Evolutionary conservation across 2,329 filamentous ascomycete genomes (phyloP), one percentile per base, ranked within the genome.

Genomic region (Monosporascus sp.): DNA sequence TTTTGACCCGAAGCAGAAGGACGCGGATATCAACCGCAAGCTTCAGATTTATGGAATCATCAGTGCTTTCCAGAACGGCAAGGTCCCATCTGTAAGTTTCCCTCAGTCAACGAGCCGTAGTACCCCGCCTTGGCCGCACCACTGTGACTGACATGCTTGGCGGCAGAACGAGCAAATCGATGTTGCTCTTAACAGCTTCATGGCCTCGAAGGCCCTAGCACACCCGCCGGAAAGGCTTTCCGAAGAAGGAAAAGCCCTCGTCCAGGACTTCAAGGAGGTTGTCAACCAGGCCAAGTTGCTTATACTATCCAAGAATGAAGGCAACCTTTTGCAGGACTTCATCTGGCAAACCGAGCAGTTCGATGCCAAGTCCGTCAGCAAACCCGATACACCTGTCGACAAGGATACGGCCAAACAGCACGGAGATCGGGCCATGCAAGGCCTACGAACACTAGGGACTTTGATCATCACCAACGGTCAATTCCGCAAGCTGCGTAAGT

Each of bases 391-490:
- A 1, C 87, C 91, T 0, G 63, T 96, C 48, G 81, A 84, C 67
- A 95, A 91, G 76, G 85, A 89, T 1, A 80, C 81, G 2, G 89
- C 89, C 26, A 84, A 88, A 73, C 86, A 93, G 67, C 90, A 99
- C 68, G 90, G 87, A 41, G 84, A 94, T 58, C 81, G 93, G 69
- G 91, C 88, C 1, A 77, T 95, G 8, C 84, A 96, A 59, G 94
- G 93, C 26, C 74, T 99, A 45, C 86, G 91, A 62, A 96, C 91
- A 3, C 78, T 99, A 1, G 94, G 93, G 50, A 92, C 88, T 18
- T 78, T 99, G 53, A 77, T 97, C 63, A 88, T 97, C 65, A 96
- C 92, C 64, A 99, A 99, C 65, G 94, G 94, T 60, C 92, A 97
- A 70, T 97, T 96, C 79, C 84, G 91, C 62, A 96, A 96, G 76